phyloP scores from a whole-genome alignment of 768 basidiomycete species.

The Kwoniella europaea region DNA sequence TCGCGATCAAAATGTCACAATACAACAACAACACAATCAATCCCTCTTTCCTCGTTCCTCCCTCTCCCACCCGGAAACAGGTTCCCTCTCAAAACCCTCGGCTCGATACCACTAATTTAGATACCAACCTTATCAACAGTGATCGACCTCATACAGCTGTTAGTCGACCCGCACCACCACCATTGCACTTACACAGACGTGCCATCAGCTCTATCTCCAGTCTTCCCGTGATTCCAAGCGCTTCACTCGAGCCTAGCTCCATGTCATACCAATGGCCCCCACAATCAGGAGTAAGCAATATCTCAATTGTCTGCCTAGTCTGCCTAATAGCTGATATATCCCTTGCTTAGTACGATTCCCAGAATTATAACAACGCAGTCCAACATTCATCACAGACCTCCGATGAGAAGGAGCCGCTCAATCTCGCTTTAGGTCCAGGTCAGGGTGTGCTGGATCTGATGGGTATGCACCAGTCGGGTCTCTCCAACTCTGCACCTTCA shows the following conservation, averaged over 20 bases:
- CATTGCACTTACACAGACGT: slow-evolving; percentile 6
- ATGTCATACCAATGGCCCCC: slow-evolving; percentile 29
- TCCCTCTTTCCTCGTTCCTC: slow-evolving; percentile 13
- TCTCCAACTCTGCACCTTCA: not conserved
- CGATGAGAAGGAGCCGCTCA: slow-evolving; percentile 19
- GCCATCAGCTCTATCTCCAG: slow-evolving; percentile 16
- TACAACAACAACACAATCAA: slow-evolving; percentile 8
- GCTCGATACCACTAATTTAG: not conserved
- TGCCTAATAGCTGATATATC: not conserved
- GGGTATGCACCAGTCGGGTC: slow-evolving; percentile 18
- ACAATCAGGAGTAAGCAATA: slow-evolving; percentile 13
- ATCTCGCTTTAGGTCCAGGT: slow-evolving; percentile 17
- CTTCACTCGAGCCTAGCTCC: slow-evolving; percentile 16
- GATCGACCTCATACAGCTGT: slow-evolving; percentile 15
- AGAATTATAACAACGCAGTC: slow-evolving; percentile 1
- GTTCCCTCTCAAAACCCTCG: slow-evolving; percentile 20
- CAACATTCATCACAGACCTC: slow-evolving; percentile 1
- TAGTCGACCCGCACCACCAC: slow-evolving; percentile 9
- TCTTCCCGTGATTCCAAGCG: slow-evolving; percentile 24
- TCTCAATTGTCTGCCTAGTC: not conserved
- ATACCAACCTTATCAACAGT: not conserved
- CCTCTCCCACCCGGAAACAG: not conserved
- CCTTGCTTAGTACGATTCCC: slow-evolving; percentile 11
- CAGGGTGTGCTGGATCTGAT: slow-evolving; percentile 26
- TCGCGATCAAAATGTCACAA: not conserved